Conservation (phyloP, 352 stramenopile species). For the Phytopythium aichiense region DNA sequence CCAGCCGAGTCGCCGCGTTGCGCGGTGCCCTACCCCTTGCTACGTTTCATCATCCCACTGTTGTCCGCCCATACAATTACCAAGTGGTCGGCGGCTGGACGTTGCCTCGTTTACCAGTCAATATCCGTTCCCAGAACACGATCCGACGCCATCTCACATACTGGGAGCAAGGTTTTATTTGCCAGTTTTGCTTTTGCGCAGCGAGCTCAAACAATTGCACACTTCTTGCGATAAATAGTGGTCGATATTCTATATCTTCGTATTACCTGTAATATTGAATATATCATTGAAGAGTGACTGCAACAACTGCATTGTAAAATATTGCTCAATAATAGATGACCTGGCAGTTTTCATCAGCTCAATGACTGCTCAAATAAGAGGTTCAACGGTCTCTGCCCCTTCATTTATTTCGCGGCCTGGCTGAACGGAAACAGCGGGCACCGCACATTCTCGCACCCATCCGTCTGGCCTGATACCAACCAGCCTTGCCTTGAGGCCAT, state of each 20-base stretch:
- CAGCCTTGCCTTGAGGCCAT: not conserved
- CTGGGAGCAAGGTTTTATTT: not conserved
- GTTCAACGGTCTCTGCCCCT: not conserved
- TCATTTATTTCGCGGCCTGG: not conserved
- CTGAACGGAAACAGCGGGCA: not conserved
- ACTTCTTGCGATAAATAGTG: not conserved
- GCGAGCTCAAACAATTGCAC: not conserved
- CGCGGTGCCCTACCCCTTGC: not conserved
- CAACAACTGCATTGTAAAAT: too few relatives aligned
- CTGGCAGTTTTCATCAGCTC: too few relatives aligned
- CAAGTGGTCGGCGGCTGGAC: not conserved
- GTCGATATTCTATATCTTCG: not conserved
- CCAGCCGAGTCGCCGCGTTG: not conserved
- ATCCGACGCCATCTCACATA: not conserved
- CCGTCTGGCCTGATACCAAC: not conserved
- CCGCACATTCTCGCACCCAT: not conserved
- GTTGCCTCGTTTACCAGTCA: too few relatives aligned
- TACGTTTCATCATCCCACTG: not conserved
- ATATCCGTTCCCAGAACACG: not conserved
- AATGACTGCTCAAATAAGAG: too few relatives aligned
- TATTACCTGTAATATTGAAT: not conserved
- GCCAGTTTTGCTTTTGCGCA: not conserved
- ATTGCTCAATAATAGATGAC: too few relatives aligned
- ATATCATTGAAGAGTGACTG: too few relatives aligned
- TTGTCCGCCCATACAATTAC: not conserved